Conservation (phyloP, 345 rosid genomes). For the Murraya koenigii region DNA sequence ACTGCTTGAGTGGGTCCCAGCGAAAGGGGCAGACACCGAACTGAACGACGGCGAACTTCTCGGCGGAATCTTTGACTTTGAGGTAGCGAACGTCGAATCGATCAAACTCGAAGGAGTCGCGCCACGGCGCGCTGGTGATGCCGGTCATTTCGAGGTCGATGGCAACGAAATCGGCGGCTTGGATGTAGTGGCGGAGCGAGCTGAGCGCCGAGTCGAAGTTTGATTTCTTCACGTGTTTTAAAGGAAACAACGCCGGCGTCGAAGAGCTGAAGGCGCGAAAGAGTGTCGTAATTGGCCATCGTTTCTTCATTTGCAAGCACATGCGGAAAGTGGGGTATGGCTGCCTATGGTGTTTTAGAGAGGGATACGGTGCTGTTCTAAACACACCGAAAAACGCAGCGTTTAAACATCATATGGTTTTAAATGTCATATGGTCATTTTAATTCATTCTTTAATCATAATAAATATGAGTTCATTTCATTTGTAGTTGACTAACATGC, state of each 20-base stretch:
- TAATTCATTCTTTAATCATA: too few relatives aligned
- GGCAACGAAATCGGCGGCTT: constrained; percentile 86
- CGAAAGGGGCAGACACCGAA: constrained; percentile 94
- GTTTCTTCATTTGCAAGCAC: constrained; percentile 16
- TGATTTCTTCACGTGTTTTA: constrained; percentile 69
- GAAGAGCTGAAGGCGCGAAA: constrained; percentile 35
- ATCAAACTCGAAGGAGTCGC: constrained; percentile 82
- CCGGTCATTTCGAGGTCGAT: constrained; percentile 98
- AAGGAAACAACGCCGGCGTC: constrained; percentile 51
- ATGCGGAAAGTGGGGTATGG: not conserved
- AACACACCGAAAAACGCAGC: not conserved
- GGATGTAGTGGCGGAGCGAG: constrained; percentile 54
- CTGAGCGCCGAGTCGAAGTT: constrained; percentile 68
- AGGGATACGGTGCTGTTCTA: not conserved
- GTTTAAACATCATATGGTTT: not conserved
- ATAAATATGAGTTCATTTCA: too few relatives aligned
- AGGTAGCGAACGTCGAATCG: constrained; percentile 74
- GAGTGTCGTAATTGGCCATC: constrained; percentile 35
- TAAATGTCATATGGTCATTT: not conserved
- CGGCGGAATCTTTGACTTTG: constrained; percentile 92
- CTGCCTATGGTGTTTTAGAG: constrained; percentile 3
- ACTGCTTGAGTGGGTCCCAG: constrained; percentile 66
- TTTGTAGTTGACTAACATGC: too few relatives aligned
- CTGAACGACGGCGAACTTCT: constrained; percentile 91
- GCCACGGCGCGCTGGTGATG: constrained; percentile 80